These are phyloP conservation scores for Globisporangium acanthophoron DNA, from an alignment of 352 stramenopile species.

Conservation along the genomic window DNA sequence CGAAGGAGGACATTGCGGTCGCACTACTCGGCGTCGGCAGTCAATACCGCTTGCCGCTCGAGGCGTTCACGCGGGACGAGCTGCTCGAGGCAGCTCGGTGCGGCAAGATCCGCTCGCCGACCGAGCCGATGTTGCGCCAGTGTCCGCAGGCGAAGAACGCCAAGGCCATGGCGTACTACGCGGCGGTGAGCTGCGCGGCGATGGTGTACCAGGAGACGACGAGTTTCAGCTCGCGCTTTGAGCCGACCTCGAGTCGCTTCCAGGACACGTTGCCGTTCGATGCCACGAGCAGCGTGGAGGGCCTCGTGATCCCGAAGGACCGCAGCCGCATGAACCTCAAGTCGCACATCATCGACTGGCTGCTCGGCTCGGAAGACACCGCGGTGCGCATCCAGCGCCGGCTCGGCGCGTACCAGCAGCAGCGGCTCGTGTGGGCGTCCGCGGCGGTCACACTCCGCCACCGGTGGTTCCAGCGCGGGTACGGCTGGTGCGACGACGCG, in stretches of 20 bases:
- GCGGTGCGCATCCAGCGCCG: slow-evolving; percentile 37
- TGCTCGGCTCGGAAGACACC: slow-evolving; percentile 50
- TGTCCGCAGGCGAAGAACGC: slow-evolving; percentile 51
- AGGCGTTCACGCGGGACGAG: slow-evolving; percentile 68
- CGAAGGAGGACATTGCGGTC: slow-evolving; percentile 66
- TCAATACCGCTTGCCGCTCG: slow-evolving; percentile 40
- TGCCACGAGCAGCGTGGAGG: slow-evolving; percentile 27
- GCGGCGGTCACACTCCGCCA: slow-evolving; percentile 53
- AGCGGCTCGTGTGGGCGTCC: slow-evolving; percentile 50
- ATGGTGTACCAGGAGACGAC: slow-evolving; percentile 53
- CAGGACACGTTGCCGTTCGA: slow-evolving; percentile 45
- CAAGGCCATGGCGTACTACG: slow-evolving; percentile 60
- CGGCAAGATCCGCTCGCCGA: slow-evolving; percentile 49
- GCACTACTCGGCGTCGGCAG: slow-evolving; percentile 26
- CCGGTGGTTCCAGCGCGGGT: slow-evolving; percentile 58
- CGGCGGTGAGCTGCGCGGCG: slow-evolving; percentile 49
- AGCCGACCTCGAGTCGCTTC: slow-evolving; percentile 26
- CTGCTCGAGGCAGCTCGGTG: slow-evolving; percentile 30
- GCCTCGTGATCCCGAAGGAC: slow-evolving; percentile 41
- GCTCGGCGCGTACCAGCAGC: slow-evolving; percentile 38
- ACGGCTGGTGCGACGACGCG: slow-evolving; percentile 59
- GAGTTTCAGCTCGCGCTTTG: slow-evolving; percentile 48
- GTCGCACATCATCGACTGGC: slow-evolving; percentile 50
- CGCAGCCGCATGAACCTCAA: slow-evolving; percentile 34
- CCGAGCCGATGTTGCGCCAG: slow-evolving; percentile 32